Evolutionary conservation across 768 basidiomycete species (phyloP), one percentile per base, ranked within the genome.

Genomic region (Leccinum broughii): DNA sequence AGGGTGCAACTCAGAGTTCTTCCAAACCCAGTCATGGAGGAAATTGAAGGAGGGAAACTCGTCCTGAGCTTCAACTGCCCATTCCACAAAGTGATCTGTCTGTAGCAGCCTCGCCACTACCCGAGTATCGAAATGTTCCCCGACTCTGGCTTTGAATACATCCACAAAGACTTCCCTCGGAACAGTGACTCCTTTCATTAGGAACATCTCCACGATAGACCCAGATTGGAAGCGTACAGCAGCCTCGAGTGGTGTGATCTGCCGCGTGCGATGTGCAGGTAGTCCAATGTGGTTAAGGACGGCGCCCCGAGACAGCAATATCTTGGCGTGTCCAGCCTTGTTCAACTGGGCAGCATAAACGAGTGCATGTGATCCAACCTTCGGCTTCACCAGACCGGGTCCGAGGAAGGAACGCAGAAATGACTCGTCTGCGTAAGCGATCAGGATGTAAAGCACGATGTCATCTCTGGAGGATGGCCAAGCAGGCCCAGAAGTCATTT

Each of bases 401-500:
- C 6, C 20, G 13, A 60, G 35, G 30, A 17, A 56, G 14, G 14
- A 58, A 58, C 51, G 51, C 3, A 58, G 52, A n/a, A 58, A 39
- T 3, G 51, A 37, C 0, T 58, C 57, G 2, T 32, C 13, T 3
- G 55, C 62, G 7, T 57, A 59, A 2, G 32, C 24, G 6, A 59
- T 8, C 2, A 59, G 14, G 14, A 57, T 57, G 17, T 49, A 59
- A 15, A 62, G 8, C 9, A 28, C 22, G 6, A 58, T 30, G 28
- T 62, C 62, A 4, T 62, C 41, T 37, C 17, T 15, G n/a, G 34
- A 37, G 22, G 34, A 35, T 32, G 52, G 52, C 52, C 52, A 54
- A 35, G 22, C 6, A 14, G 34, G 32, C 9, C 34, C 34, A 17
- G 30, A 20, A 5, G 51, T 6, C 9, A 1, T 34, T 15, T 2